These are phyloP conservation scores for Botryococcus braunii DNA, from an alignment of 163 green algal species.

Conservation along the genomic window DNA sequence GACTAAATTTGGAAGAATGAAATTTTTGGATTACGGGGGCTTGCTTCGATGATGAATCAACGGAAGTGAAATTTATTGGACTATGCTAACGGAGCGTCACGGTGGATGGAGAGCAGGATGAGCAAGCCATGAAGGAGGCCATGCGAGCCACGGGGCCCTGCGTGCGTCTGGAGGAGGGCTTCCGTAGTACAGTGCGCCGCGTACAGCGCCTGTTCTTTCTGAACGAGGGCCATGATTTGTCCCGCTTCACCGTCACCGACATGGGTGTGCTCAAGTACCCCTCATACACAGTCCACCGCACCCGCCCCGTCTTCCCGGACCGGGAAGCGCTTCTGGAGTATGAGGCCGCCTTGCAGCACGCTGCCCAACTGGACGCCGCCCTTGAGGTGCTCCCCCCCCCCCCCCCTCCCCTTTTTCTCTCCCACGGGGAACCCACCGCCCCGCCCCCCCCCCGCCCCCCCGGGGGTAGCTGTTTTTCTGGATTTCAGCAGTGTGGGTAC, in stretches of 20 bases:
- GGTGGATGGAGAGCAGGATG: not conserved
- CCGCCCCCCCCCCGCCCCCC: too few relatives aligned
- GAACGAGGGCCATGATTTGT: slow-evolving; percentile 39
- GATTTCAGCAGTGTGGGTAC: too few relatives aligned
- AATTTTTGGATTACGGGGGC: too few relatives aligned
- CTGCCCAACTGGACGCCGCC: slow-evolving; percentile 37
- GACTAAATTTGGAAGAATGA: too few relatives aligned
- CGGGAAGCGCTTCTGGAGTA: slow-evolving; percentile 57
- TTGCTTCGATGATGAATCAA: too few relatives aligned
- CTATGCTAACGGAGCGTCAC: not conserved
- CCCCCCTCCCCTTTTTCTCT: too few relatives aligned
- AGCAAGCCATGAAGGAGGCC: slow-evolving; percentile 1
- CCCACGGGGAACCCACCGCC: too few relatives aligned
- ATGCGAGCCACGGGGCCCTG: slow-evolving; percentile 22
- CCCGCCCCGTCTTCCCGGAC: slow-evolving; percentile 30
- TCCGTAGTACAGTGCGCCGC: slow-evolving; percentile 16
- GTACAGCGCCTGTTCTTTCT: slow-evolving; percentile 60
- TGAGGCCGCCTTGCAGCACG: slow-evolving; percentile 50
- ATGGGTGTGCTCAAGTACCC: slow-evolving; percentile 24
- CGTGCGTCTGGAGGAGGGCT: slow-evolving; percentile 18
- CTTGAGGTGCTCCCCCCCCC: slow-evolving; percentile 51
- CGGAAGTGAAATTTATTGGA: too few relatives aligned
- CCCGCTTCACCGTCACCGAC: slow-evolving; percentile 18
- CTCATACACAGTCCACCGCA: slow-evolving; percentile 26
- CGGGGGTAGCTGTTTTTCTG: too few relatives aligned